Conservation (phyloP, 495 filamentous ascomycete species). For the Cercophora sp. region DNA sequence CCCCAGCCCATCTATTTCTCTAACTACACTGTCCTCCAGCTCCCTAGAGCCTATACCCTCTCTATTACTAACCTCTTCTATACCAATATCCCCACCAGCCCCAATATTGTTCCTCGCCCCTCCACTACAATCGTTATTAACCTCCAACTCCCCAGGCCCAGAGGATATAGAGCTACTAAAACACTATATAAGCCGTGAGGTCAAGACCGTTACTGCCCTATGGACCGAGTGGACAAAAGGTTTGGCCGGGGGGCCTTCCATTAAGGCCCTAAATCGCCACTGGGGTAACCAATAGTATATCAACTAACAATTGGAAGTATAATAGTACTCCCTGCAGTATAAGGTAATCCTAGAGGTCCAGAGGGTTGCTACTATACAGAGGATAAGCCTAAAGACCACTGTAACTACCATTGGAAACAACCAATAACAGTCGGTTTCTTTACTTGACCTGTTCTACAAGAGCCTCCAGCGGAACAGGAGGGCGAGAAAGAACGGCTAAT, state of each 20-base stretch:
- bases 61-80: not conserved
- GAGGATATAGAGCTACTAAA: not conserved
- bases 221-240: not conserved
- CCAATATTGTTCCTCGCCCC: too few species aligned
- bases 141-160: not conserved
- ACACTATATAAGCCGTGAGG: not conserved
- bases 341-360: slow-evolving; percentile 3
- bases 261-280: not conserved
- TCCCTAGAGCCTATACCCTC: not conserved
- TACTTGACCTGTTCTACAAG: too few species aligned
- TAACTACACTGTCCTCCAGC: not conserved
- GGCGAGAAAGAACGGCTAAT: too few species aligned
- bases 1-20: not conserved
- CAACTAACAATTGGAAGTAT: not conserved
- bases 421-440: not conserved
- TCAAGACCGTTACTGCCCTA: not conserved
- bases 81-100: not conserved
- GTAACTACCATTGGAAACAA: not conserved
- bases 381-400: not conserved
- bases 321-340: slow-evolving; percentile 6
- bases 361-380: not conserved
- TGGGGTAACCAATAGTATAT: not conserved
- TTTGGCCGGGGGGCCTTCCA: not conserved
- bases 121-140: not conserved
- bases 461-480: too few species aligned